Evolutionary conservation across 75 land plant species (phyloP), one percentile per base, ranked within the genome.

Genomic region (Picea sitchensis): DNA sequence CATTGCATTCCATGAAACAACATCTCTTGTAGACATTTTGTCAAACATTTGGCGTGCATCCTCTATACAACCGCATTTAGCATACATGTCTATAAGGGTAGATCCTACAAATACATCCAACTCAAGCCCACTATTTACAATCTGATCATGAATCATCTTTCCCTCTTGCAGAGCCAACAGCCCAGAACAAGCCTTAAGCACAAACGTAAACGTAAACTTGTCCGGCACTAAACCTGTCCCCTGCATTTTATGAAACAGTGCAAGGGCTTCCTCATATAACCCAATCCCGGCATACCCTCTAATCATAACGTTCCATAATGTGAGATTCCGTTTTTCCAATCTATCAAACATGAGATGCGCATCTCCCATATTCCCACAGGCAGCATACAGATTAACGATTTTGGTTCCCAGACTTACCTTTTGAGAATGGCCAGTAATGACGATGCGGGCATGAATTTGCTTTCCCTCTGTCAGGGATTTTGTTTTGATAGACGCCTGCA

Each of bases 1-100:
- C 54, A 87, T 44, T 13, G 82, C 61, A 47, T 76, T 82, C 87
- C 89, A 85, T 17, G 89, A 82, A 13, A 84, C 82, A 18, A 82
- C 51, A 71, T 84, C 80, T 36, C 79, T 31, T 8, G 64, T 31
- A 15, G 60, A 62, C 82, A 87, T 79, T 76, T 54, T 61, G 47
- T 84, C 84, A 72, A 87, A 87, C 58, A 85, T 54, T 14, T 59
- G 18, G 15, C 65, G 54, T 1, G 67, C 84, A 73, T 80, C 82
- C 26, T 72, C 74, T 15, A 82, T 7, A 38, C 64, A 62, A 30
- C 82, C 84, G 68, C 84, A 85, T 54, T 80, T 84, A 1, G 80
- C 17, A 60, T 85, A 87, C 84, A 87, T 82, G 20, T 73, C 64
- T 72, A 85, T 77, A 38, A 88, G 62, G 2, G 87, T 69, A 60